Percentiles rank a stretch among this genome's conserved stretches.
These are phyloP conservation scores for Lentinus tigrinus DNA, from an alignment of 768 basidiomycete species.

Conservation along the genomic window DNA sequence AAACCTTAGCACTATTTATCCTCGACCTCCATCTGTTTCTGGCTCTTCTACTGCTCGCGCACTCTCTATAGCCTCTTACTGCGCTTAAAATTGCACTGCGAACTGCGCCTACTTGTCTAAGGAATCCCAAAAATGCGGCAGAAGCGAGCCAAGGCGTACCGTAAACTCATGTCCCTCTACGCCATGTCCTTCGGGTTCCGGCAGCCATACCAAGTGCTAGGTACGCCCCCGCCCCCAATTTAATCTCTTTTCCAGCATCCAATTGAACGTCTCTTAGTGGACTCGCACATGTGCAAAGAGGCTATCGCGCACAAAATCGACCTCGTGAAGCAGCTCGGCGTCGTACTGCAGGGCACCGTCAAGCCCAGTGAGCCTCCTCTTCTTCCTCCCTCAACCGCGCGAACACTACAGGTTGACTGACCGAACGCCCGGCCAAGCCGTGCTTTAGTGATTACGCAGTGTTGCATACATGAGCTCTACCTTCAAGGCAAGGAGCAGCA, in stretches of 20 bases:
- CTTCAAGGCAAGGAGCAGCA: slow-evolving; percentile 75
- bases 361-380: slow-evolving; percentile 77
- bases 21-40: not conserved
- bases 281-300: slow-evolving; percentile 77
- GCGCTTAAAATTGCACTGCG: too few species aligned
- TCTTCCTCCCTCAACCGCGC: not conserved
- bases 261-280: slow-evolving; percentile 48
- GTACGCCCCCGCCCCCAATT: slow-evolving; percentile 38
- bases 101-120: too few species aligned
- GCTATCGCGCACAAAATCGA: slow-evolving; percentile 72
- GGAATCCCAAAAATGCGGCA: slow-evolving; percentile 66
- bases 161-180: slow-evolving; percentile 92
- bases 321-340: slow-evolving; percentile 68
- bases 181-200: slow-evolving; percentile 85
- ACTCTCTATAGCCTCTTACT: not conserved
- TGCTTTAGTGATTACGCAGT: slow-evolving; percentile 94
- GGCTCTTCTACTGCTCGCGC: not conserved
- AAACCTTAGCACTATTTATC: not conserved
- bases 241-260: not conserved
- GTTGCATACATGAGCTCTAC: slow-evolving; percentile 93
- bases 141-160: slow-evolving; percentile 92
- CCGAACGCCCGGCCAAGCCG: slow-evolving; percentile 40
- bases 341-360: slow-evolving; percentile 80
- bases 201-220: slow-evolving; percentile 90
- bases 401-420: slow-evolving; percentile 8